Conservation (phyloP, 148 eudicot genomes). For the Rhododendron mucronatum region DNA sequence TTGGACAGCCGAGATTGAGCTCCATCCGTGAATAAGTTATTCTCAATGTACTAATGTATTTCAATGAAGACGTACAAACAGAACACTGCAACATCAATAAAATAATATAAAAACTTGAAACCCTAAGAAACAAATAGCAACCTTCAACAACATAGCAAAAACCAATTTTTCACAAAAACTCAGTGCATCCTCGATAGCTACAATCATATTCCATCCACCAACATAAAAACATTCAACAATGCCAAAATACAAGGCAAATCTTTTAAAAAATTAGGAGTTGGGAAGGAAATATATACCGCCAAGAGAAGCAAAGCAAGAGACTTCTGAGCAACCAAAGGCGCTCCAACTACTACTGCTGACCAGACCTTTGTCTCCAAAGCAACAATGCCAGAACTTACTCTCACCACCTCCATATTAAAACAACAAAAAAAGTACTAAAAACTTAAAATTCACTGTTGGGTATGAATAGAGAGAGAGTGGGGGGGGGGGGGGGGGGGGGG, state of each 20-base stretch:
- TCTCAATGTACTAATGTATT: neutral
- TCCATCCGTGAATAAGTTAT: too few species aligned
- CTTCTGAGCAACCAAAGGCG: conserved; percentile 12
- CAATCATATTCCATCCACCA: neutral
- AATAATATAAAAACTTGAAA: neutral
- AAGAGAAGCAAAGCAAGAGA: conserved; percentile 21
- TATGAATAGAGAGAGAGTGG: neutral
- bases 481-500: neutral
- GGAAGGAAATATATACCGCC: conserved; percentile 2
- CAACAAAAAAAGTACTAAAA: too few species aligned
- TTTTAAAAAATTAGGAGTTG: neutral
- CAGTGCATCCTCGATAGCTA: neutral
- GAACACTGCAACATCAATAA: neutral
- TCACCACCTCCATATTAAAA: conserved; percentile 22
- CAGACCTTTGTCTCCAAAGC: conserved; percentile 1
- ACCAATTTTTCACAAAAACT: neutral
- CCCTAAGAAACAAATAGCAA: neutral
- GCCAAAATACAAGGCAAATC: neutral
- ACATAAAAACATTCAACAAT: neutral
- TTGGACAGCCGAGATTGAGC: too few species aligned
- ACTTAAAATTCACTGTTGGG: neutral
- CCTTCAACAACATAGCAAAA: neutral
- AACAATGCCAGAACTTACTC: neutral
- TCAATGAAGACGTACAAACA: neutral
- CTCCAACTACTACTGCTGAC: neutral